Conservation (phyloP, 208 protist species). For the Acanthamoeba triangularis region DNA sequence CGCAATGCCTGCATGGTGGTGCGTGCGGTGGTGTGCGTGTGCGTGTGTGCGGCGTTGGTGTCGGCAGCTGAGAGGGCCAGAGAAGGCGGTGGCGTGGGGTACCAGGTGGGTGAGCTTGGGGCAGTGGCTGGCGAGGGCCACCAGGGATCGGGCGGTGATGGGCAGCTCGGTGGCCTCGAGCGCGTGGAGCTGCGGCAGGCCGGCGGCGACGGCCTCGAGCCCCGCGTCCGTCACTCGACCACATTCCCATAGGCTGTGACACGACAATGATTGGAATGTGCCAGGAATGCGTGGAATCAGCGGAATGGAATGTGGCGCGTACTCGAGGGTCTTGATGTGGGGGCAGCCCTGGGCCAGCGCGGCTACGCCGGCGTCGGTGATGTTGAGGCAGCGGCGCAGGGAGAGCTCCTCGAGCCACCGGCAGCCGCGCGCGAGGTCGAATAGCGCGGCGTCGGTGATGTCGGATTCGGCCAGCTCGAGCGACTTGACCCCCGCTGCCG, state of each 20-base stretch:
- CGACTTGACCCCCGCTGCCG: not conserved
- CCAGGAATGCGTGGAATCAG: too few relatives aligned
- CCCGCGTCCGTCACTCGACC: not conserved
- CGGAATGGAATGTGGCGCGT: not conserved
- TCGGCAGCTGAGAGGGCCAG: too few relatives aligned
- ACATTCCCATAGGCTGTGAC: not conserved
- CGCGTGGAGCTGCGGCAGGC: not conserved
- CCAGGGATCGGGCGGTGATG: not conserved
- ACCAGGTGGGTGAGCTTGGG: not conserved
- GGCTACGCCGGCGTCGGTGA: slow-evolving; percentile 22
- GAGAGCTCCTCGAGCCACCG: slow-evolving; percentile 22
- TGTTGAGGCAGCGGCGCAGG: slow-evolving; percentile 15
- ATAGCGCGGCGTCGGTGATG: slow-evolving; percentile 16
- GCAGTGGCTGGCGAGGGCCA: slow-evolving; percentile 17
- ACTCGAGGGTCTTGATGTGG: not conserved
- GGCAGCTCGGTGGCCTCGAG: slow-evolving; percentile 21
- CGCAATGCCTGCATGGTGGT: not conserved
- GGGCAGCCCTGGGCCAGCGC: slow-evolving; percentile 6
- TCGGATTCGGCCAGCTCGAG: slow-evolving; percentile 18
- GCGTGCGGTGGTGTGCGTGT: too few relatives aligned
- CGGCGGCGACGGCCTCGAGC: not conserved
- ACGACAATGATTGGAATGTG: not conserved
- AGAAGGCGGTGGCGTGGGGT: too few relatives aligned
- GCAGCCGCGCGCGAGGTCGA: slow-evolving; percentile 5
- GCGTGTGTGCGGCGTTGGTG: too few relatives aligned